These are phyloP conservation scores for Centella asiatica DNA, from an alignment of 129 eudicot species.

Conservation along the genomic window DNA sequence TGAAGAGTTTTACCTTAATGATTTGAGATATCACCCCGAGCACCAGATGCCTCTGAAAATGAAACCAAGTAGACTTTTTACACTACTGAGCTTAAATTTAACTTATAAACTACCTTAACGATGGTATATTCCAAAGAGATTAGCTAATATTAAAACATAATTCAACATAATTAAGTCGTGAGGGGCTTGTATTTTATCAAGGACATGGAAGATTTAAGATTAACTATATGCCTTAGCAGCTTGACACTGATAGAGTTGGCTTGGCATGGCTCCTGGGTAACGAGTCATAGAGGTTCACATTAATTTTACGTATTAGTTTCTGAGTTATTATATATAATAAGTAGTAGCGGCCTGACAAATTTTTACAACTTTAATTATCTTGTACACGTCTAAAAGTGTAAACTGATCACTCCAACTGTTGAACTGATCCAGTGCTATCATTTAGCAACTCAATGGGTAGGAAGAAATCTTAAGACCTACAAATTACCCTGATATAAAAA, in stretches of 20 bases:
- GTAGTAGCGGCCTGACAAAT: too few relatives aligned
- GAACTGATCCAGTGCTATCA: too few relatives aligned
- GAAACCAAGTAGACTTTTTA: slow-evolving; percentile 19
- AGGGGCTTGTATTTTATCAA: background rate
- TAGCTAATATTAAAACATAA: background rate
- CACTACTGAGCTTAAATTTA: background rate
- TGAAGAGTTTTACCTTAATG: slow-evolving; percentile 53
- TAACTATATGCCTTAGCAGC: background rate
- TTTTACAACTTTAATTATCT: too few relatives aligned
- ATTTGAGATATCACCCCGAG: slow-evolving; percentile 95
- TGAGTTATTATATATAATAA: too few relatives aligned
- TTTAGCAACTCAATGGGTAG: too few relatives aligned
- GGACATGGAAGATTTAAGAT: background rate
- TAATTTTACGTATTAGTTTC: too few relatives aligned
- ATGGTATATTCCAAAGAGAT: background rate
- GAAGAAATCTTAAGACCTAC: too few relatives aligned
- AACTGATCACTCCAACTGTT: background rate
- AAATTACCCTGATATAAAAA: too few relatives aligned
- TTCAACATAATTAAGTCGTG: background rate
- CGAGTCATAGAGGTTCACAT: too few relatives aligned
- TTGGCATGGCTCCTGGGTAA: too few relatives aligned
- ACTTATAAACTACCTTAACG: background rate
- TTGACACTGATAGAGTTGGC: too few relatives aligned
- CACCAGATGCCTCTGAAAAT: slow-evolving; percentile 91
- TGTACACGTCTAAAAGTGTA: background rate